Evolutionary conservation across 768 basidiomycete species (phyloP).

Genomic region (Artomyces pyxidatus): DNA sequence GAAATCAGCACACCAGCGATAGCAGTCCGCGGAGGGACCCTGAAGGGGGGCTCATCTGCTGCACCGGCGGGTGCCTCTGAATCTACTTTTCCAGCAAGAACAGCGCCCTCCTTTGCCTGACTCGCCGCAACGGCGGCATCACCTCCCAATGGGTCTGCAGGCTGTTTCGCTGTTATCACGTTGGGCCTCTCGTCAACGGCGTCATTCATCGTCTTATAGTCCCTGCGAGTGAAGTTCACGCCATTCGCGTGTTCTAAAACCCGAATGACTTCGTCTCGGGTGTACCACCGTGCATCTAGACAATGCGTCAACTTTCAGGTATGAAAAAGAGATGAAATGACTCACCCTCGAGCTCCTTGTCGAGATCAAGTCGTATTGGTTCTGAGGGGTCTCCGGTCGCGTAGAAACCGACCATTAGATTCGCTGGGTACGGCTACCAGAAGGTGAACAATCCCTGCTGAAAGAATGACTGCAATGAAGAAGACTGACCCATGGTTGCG

Average conservation of each 20-base stretch:
- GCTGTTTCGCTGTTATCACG: constrained; percentile 9
- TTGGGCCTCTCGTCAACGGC: constrained; percentile 27
- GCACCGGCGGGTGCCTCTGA: constrained; percentile 13
- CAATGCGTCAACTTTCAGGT: background rate
- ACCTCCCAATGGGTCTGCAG: constrained; percentile 19
- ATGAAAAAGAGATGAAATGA: background rate
- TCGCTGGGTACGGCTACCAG: constrained; percentile 79
- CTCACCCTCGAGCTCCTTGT: constrained; percentile 88
- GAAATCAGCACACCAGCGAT: constrained; percentile 82
- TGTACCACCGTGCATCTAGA: constrained; percentile 85
- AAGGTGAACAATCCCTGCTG: background rate
- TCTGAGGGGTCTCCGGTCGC: constrained; percentile 67
- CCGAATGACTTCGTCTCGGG: constrained; percentile 57
- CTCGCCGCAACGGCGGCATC: constrained; percentile 22
- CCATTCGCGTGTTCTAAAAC: constrained; percentile 54
- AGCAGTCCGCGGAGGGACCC: constrained; percentile 67
- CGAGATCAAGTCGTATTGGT: constrained; percentile 76
- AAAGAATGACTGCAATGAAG: too few relatives aligned
- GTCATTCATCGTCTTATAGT: constrained; percentile 43
- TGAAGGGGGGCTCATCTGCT: constrained; percentile 48
- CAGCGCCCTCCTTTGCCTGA: constrained; percentile 17
- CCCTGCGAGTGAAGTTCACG: constrained; percentile 36
- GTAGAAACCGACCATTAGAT: constrained; percentile 87
- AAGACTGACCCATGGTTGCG: constrained; percentile 70
- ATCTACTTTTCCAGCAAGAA: constrained; percentile 12